Conservation (phyloP, 192 early-diverging fungal species). For the Coemansia sp. region DNA sequence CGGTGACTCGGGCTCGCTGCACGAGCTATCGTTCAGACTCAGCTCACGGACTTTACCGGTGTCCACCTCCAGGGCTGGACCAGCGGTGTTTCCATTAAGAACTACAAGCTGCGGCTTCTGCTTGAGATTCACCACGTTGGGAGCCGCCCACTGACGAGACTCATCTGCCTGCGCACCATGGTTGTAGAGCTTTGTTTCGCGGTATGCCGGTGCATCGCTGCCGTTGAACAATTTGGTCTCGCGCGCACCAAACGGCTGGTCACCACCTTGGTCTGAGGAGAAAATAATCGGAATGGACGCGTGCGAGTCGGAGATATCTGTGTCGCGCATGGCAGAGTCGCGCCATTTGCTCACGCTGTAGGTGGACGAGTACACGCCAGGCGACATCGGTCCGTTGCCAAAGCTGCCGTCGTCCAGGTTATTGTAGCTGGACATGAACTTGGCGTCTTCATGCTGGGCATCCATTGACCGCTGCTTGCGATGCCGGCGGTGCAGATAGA, state of each 20-base stretch:
- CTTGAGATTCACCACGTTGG: constrained; percentile 40
- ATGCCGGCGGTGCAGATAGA: constrained; percentile 31
- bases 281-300: constrained; percentile 47
- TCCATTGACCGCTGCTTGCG: constrained; percentile 19
- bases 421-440: constrained; percentile 48
- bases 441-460: constrained; percentile 27
- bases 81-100: constrained; percentile 13
- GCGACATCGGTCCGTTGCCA: constrained; percentile 16
- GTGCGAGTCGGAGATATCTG: constrained; percentile 13
- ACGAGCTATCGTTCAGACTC: neutral
- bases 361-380: constrained; percentile 27
- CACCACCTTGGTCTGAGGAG: constrained; percentile 18
- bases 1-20: constrained; percentile 7
- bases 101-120: constrained; percentile 40
- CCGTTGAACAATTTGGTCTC: constrained; percentile 28
- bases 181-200: constrained; percentile 39
- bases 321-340: constrained; percentile 20
- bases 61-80: constrained; percentile 13
- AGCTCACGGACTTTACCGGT: constrained; percentile 8
- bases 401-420: constrained; percentile 31
- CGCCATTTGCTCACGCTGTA: constrained; percentile 48
- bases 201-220: constrained; percentile 10
- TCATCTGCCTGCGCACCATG: constrained; percentile 18
- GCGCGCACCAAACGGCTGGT: constrained; percentile 18
- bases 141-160: constrained; percentile 29